Conservation (phyloP, 352 stramenopile genomes). For the Globisporangium recalcitrans region DNA sequence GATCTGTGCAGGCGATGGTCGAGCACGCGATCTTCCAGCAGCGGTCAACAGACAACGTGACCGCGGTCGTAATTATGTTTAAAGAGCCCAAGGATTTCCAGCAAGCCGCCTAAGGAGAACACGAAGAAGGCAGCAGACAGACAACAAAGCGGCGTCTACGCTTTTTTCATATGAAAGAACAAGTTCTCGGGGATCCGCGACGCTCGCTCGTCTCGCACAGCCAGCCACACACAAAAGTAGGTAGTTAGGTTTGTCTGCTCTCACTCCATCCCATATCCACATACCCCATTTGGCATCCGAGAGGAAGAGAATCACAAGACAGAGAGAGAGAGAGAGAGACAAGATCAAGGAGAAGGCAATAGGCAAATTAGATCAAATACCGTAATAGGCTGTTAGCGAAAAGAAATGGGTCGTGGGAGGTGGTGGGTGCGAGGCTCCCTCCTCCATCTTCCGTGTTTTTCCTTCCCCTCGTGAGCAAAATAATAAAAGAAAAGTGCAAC, state of each 20-base stretch:
- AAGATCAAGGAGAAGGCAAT: neutral
- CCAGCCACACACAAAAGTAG: conserved; percentile 1
- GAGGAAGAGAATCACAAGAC: no score
- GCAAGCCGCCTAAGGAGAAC: neutral
- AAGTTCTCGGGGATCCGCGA: neutral
- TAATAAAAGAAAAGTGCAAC: conserved; percentile 2
- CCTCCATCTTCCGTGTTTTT: neutral
- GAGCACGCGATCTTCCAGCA: conserved; percentile 81
- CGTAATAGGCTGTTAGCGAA: conserved; percentile 6
- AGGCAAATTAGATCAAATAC: conserved; percentile 3
- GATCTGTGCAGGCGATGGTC: conserved; percentile 42
- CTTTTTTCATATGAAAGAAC: neutral
- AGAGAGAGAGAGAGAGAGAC: neutral
- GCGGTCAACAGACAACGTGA: conserved; percentile 85
- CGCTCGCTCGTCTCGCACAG: neutral
- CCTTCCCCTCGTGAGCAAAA: conserved; percentile 3
- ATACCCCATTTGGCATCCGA: neutral
- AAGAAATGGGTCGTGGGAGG: neutral
- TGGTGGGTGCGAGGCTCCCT: neutral
- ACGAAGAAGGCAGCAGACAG: neutral
- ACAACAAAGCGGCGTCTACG: neutral
- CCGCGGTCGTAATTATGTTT: conserved; percentile 79
- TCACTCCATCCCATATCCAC: neutral
- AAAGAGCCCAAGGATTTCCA: conserved; percentile 55
- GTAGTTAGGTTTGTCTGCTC: conserved; percentile 6